phyloP scores from a whole-genome alignment of 345 rosid genomes.

The Pistacia integerrima region DNA sequence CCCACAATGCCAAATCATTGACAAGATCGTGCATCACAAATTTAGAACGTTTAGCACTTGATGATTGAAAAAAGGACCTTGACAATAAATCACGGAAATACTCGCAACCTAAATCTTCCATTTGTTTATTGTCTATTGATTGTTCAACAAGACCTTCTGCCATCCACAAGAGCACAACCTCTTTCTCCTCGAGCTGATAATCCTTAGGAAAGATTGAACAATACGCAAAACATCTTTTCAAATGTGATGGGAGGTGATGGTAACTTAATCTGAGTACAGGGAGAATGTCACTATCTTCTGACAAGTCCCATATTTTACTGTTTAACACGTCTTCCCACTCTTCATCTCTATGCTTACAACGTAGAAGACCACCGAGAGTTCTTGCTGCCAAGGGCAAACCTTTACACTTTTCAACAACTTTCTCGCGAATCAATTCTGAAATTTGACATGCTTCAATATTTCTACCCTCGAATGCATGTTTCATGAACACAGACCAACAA shows the following conservation, averaged over 20 bases:
- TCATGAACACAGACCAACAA: background rate
- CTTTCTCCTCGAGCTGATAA: background rate
- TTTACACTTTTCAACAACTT: background rate
- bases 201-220: conserved; percentile 14
- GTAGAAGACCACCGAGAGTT: background rate
- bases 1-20: background rate
- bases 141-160: conserved; percentile 24
- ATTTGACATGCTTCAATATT: background rate
- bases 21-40: conserved; percentile 27
- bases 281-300: background rate
- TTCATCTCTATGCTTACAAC: background rate
- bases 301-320: background rate
- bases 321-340: background rate
- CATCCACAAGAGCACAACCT: conserved; percentile 24
- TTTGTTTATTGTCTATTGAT: background rate
- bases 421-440: background rate
- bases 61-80: conserved; percentile 16
- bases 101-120: conserved; percentile 8
- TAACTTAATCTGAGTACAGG: background rate
- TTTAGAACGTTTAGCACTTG: background rate
- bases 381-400: background rate
- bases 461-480: background rate
- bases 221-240: conserved; percentile 33
- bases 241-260: conserved; percentile 20
- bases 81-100: background rate